Base-by-base conservation (phyloP, 257 asterid species). In the Eucommia ulmoides region DNA sequence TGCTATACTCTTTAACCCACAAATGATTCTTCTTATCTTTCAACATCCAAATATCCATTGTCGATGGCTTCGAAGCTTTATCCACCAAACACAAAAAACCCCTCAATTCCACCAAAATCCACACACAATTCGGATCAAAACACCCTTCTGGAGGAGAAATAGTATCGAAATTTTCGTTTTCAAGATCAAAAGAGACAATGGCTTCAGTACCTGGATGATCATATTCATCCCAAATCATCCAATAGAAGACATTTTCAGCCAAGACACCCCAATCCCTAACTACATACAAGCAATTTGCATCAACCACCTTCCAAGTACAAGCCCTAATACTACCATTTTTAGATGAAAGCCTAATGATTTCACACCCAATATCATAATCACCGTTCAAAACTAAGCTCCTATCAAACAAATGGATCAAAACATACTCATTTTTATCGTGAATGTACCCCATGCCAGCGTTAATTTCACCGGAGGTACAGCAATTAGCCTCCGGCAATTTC, bases 201-300 rank as follows among this genome's bases (percentile, higher is more conserved):
- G 76, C 83, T 24, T 67, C 80, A 23, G 69, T 75, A 10, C 56
- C 80, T 0, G 60, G 60, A 22, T 64, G 70, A 60, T 53, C 33
- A 24, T 67, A 79, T 45, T 65, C 79, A 23, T 75, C 80, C 81
- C 83, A 75, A 53, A 74, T 68, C 82, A 74, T 78, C 82, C 80
- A 79, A 70, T 72, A 72, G 38, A 69, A 78, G 44, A 59, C 72
- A 46, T 66, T 66, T 23, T 61, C 70, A 50, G 74, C 77, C 72
- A 74, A 55, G 15, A 78, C 82, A 0, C 80, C 86, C 74, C 86
- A 78, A 1, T 80, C 79, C 15, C 80, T 70, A 3, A 78, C 75
- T 1, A 61, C 70, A 66, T 56, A 74, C 0, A 75, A 77, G 19
- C 80, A 78, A 50, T 65, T 71, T 0, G 59, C 75, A 52, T 71